Evolutionary conservation across 2,329 filamentous ascomycete species (phyloP).

Genomic region (Rhexocercosporidium sp.): DNA sequence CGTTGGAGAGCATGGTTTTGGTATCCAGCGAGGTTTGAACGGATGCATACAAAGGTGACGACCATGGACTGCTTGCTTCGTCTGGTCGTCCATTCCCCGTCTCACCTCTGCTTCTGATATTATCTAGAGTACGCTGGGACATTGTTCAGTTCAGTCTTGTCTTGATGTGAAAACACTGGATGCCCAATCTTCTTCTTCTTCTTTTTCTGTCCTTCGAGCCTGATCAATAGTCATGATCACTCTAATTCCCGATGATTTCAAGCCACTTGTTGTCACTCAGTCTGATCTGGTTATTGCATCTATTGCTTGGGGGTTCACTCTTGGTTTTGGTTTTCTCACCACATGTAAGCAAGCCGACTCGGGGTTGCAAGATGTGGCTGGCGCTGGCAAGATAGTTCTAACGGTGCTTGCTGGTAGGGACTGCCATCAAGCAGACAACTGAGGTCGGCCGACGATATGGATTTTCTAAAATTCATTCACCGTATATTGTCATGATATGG

Average conservation of each 20-base stretch:
- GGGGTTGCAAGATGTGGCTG: too few species aligned
- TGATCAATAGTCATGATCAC: conserved; percentile 20
- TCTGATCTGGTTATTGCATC: conserved; percentile 45
- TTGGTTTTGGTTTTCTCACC: conserved; percentile 42
- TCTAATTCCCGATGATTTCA: conserved; percentile 22
- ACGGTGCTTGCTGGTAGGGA: conserved; percentile 42
- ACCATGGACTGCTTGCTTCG: not conserved
- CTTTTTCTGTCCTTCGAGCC: not conserved
- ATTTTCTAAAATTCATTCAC: conserved; percentile 38
- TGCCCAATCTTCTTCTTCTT: not conserved
- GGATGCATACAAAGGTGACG: not conserved
- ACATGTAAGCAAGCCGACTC: too few species aligned
- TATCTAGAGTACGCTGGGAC: conserved; percentile 3
- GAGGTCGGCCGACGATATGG: conserved; percentile 42
- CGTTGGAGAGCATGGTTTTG: not conserved
- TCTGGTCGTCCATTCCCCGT: not conserved
- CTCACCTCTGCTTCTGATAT: conserved; percentile 2
- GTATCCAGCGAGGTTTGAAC: not conserved
- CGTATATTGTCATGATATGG: conserved; percentile 52
- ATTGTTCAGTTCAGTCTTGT: not conserved
- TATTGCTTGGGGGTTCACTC: conserved; percentile 46
- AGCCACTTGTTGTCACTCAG: conserved; percentile 17
- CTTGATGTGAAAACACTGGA: not conserved
- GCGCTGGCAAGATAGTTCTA: too few species aligned
- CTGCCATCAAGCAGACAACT: conserved; percentile 45